A percentile compares a stretch with the other conserved stretches of the same genome.
Conservation (phyloP, 2,329 filamentous ascomycete species). For the Pezicula rhizophila region DNA sequence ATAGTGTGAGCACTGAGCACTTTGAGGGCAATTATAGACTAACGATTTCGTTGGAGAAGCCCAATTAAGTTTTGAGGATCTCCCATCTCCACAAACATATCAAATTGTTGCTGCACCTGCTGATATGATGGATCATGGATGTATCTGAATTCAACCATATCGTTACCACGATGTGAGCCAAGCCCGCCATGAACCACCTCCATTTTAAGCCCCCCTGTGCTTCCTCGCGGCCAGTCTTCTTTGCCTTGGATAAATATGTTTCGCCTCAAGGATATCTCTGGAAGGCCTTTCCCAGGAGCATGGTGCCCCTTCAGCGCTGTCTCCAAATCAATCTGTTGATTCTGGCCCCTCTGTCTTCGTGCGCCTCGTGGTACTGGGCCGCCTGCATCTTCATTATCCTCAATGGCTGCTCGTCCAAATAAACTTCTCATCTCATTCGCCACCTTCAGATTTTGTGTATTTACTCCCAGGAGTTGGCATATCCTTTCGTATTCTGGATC, state of each 20-base stretch:
- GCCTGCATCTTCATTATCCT: slow-evolving; percentile 45
- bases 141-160: slow-evolving; percentile 69
- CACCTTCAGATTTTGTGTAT: slow-evolving; percentile 72
- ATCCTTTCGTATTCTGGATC: slow-evolving; percentile 37
- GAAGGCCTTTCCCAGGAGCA: slow-evolving; percentile 47
- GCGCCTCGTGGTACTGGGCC: slow-evolving; percentile 30
- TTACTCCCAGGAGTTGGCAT: slow-evolving; percentile 52
- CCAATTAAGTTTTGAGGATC: slow-evolving; percentile 78
- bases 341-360: slow-evolving; percentile 34
- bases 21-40: slow-evolving; percentile 15
- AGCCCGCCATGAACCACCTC: slow-evolving; percentile 44
- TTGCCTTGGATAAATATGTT: slow-evolving; percentile 67
- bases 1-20: slow-evolving; percentile 12
- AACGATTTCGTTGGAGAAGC: slow-evolving; percentile 62
- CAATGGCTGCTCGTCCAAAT: slow-evolving; percentile 59
- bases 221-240: slow-evolving; percentile 62
- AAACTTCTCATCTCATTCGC: slow-evolving; percentile 84
- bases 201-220: slow-evolving; percentile 81
- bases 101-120: slow-evolving; percentile 69
- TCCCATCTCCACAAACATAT: slow-evolving; percentile 71
- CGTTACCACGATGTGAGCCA: slow-evolving; percentile 38
- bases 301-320: slow-evolving; percentile 34
- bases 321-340: slow-evolving; percentile 36
- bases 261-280: slow-evolving; percentile 51
- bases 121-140: slow-evolving; percentile 71